Evolutionary conservation across 495 filamentous ascomycete genomes (phyloP).

Genomic region (Penicillium nucicola): DNA sequence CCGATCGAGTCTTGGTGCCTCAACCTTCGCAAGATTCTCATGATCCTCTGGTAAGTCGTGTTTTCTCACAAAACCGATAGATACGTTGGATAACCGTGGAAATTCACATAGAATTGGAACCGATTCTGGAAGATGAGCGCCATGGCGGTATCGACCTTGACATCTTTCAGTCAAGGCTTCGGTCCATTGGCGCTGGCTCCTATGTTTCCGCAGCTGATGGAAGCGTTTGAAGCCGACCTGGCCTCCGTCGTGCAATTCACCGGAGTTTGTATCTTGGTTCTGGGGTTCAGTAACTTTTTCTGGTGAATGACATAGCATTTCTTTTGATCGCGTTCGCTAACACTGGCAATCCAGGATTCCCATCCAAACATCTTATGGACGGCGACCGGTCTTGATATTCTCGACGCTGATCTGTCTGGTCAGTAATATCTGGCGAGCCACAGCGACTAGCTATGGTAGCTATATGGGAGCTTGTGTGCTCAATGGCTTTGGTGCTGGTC

Average conservation of each 20-base stretch:
- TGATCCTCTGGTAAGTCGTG: constrained; percentile 39
- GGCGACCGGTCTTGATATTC: constrained; percentile 55
- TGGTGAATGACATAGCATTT: constrained; percentile 27
- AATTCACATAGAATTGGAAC: constrained; percentile 35
- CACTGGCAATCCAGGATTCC: constrained; percentile 44
- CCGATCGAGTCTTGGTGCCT: constrained; percentile 49
- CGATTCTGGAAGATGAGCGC: constrained; percentile 39
- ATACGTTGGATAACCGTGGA: neutral
- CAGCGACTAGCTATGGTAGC: constrained; percentile 53
- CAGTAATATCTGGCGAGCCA: constrained; percentile 57
- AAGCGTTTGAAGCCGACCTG: constrained; percentile 53
- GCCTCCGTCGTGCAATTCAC: constrained; percentile 48
- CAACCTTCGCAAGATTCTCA: constrained; percentile 49
- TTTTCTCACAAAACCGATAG: neutral
- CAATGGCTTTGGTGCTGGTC: constrained; percentile 59
- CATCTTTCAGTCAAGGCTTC: constrained; percentile 56
- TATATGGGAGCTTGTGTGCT: constrained; percentile 62
- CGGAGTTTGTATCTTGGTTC: constrained; percentile 59
- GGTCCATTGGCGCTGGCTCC: constrained; percentile 58
- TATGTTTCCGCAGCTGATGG: constrained; percentile 54
- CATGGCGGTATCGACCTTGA: constrained; percentile 44
- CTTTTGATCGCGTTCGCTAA: neutral
- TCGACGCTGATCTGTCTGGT: constrained; percentile 54
- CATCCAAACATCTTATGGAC: constrained; percentile 54
- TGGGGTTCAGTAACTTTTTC: constrained; percentile 64